Conservation (phyloP, 139 green algal species). For the Micractinium sp. region DNA sequence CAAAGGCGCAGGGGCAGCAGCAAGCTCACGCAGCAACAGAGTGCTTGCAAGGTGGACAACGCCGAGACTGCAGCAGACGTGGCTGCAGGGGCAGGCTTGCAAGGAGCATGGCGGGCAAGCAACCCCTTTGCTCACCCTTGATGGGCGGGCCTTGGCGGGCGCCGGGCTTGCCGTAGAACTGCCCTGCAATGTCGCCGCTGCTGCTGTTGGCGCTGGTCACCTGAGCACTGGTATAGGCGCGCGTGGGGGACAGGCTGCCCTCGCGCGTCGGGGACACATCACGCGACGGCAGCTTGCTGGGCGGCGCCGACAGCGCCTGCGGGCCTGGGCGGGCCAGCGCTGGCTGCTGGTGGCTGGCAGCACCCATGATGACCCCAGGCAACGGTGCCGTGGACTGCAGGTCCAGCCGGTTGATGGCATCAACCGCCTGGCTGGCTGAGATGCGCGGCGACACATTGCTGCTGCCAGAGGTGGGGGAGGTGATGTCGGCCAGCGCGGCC, state of each 20-base stretch:
- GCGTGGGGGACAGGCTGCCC: slow-evolving; percentile 25
- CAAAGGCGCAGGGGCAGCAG: background rate
- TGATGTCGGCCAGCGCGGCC: background rate
- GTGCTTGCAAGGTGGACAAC: no score
- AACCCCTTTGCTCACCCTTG: background rate
- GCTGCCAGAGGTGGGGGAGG: slow-evolving; percentile 8
- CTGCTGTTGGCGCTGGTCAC: background rate
- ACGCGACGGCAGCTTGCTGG: slow-evolving; percentile 18
- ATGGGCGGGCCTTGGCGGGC: background rate
- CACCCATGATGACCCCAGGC: background rate
- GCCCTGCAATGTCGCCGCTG: background rate
- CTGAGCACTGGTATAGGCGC: background rate
- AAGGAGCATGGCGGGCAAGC: background rate
- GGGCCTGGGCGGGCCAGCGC: background rate
- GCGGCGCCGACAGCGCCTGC: slow-evolving; percentile 7
- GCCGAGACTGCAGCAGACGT: background rate
- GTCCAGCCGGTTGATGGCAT: slow-evolving; percentile 5
- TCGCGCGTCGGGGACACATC: background rate
- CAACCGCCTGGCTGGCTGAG: background rate
- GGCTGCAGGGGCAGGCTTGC: background rate
- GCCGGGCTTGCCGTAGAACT: background rate
- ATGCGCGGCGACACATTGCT: slow-evolving; percentile 11
- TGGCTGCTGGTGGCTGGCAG: background rate
- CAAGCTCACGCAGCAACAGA: background rate
- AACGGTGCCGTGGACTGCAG: background rate